phyloP scores from a whole-genome alignment of 345 rosid species.

The Passiflora organensis region DNA sequence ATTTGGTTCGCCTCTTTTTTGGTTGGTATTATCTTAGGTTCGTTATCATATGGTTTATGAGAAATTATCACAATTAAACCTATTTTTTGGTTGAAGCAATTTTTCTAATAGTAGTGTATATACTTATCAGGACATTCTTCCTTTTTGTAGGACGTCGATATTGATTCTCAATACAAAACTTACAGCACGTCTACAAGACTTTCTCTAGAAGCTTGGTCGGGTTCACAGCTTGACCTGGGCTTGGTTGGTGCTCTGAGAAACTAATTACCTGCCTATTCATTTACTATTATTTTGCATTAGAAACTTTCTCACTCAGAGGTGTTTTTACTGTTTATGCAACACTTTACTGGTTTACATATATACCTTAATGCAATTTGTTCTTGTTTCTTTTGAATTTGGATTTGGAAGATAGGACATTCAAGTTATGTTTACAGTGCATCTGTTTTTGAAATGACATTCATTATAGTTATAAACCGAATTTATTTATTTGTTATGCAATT shows the following conservation, averaged over 20 bases:
- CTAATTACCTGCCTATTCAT: not conserved
- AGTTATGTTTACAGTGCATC: not conserved
- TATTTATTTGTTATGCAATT: not conserved
- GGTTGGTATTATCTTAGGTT: too few species aligned
- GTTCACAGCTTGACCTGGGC: conserved; percentile 78
- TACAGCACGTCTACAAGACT: conserved; percentile 57
- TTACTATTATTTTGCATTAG: not conserved
- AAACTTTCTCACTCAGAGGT: not conserved
- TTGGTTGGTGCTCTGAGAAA: conserved; percentile 52
- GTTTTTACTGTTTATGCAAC: not conserved
- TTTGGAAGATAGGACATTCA: not conserved
- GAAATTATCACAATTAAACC: too few species aligned
- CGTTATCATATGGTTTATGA: too few species aligned
- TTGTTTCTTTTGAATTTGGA: not conserved
- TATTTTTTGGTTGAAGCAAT: too few species aligned
- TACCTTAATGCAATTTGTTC: too few species aligned
- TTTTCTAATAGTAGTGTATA: not conserved
- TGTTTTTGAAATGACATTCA: not conserved
- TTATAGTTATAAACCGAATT: not conserved
- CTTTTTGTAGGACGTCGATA: conserved; percentile 57
- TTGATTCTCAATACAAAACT: conserved; percentile 58
- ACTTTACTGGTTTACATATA: not conserved
- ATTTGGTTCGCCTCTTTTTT: too few species aligned
- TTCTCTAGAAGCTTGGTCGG: conserved; percentile 92
- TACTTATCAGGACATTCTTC: conserved; percentile 14